These are phyloP conservation scores for Suzukiozyma palmioleophila DNA, from an alignment of 1,139 yeast genomes.

Conservation along the genomic window DNA sequence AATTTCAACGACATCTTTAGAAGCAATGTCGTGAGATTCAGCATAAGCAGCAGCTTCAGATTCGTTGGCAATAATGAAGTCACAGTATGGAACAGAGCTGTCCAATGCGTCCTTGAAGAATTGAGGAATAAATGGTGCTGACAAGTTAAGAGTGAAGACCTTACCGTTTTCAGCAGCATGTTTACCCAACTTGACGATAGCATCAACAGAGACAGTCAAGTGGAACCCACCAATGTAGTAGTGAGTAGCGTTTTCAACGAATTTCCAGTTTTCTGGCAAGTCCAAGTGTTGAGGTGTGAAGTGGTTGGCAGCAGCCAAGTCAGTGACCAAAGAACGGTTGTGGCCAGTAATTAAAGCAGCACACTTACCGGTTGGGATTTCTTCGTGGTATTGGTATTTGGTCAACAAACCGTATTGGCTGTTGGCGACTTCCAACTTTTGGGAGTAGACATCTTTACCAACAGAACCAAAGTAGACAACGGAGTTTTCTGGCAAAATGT, in stretches of 20 bases:
- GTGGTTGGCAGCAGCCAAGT: constrained; percentile 96
- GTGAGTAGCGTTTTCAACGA: constrained; percentile 74
- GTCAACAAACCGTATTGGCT: constrained; percentile 83
- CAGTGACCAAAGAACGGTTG: constrained; percentile 91
- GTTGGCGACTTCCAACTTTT: constrained; percentile 78
- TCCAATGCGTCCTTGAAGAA: constrained; percentile 92
- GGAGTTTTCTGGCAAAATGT: constrained; percentile 72
- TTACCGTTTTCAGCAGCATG: constrained; percentile 87
- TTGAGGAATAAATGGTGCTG: constrained; percentile 96
- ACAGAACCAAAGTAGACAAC: constrained; percentile 96
- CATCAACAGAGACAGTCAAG: constrained; percentile 94
- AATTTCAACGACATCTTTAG: constrained; percentile 63
- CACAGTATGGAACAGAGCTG: constrained; percentile 79
- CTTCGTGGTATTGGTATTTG: constrained; percentile 74
- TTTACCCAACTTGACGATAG: constrained; percentile 82
- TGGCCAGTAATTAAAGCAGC: constrained; percentile 90
- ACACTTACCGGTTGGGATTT: constrained; percentile 90
- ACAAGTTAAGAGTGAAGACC: constrained; percentile 78
- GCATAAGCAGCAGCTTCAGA: constrained; percentile 96
- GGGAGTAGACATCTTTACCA: constrained; percentile 87
- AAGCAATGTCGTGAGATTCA: constrained; percentile 63
- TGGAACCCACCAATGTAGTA: constrained; percentile 98
- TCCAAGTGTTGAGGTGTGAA: constrained; percentile 87
- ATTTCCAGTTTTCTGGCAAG: constrained; percentile 85
- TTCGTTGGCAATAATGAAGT: constrained; percentile 91